Conservation (phyloP, 176 grass and related monocot species). For the Musa troglodytarum region DNA sequence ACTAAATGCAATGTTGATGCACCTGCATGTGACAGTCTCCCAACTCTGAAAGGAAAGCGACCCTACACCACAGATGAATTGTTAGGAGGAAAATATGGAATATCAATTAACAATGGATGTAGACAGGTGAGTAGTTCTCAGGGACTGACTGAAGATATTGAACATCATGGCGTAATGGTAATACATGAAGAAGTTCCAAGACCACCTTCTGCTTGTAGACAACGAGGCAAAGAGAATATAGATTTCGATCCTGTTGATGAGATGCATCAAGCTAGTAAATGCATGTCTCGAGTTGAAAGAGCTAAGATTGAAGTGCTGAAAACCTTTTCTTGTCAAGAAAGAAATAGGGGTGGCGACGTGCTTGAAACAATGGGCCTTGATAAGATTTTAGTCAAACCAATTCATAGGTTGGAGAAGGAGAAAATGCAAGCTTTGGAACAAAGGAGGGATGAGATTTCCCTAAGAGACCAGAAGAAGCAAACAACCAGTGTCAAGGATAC, state of each 20-base stretch:
- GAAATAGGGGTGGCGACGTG: conserved; percentile 6
- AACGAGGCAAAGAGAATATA: conserved; percentile 45
- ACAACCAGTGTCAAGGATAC: conserved; percentile 4
- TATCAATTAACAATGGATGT: no score
- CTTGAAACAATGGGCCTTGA: conserved; percentile 20
- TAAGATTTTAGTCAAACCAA: conserved; percentile 47
- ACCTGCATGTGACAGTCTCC: no score
- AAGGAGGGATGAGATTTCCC: neutral
- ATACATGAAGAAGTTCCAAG: neutral
- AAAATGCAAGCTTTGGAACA: conserved; percentile 29
- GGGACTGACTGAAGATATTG: no score
- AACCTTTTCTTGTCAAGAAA: conserved; percentile 37
- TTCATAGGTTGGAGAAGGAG: conserved; percentile 40
- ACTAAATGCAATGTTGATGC: no score
- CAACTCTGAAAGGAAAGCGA: no score
- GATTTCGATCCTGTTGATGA: conserved; percentile 19
- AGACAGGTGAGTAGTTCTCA: no score
- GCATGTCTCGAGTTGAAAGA: conserved; percentile 46
- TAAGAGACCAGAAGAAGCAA: conserved; percentile 1
- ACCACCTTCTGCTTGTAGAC: conserved; percentile 7
- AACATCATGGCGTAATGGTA: no score
- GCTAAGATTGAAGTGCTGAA: conserved; percentile 46
- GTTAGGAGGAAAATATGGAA: neutral
- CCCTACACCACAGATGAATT: neutral
- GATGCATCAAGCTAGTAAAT: conserved; percentile 24